Evolutionary conservation across 1,284 basidiomycete species (phyloP), one percentile per base, ranked within the genome.

Genomic region (Boletus holoroseus): DNA sequence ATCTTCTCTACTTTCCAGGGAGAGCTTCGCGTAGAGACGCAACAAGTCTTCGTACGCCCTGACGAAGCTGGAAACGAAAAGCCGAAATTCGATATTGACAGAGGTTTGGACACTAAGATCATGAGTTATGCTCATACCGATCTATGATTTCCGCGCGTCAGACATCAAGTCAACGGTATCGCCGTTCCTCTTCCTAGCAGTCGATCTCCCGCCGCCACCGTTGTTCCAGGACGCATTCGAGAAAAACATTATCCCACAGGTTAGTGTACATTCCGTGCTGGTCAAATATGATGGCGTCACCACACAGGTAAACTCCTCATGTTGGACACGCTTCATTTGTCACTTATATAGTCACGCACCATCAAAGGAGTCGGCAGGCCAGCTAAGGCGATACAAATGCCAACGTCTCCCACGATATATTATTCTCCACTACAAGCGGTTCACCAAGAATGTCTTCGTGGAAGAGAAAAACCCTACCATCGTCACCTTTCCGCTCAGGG

Each of bases 391-490:
- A 39, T 97, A 88, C 73, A 93, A 96, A 68, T 85, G 95, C 58
- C 86, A 88, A 54, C 77, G 79, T 20, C 75, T 99, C 50, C 96
- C 96, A 18, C 91, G 80, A 37, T 98, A 94, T 67, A 83, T 99
- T 59, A 90, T 99, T 60, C 75, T 98, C 22, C 92, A 97, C 68
- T 95, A 90, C 75, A 98, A 95, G 66, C 83, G 96, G 28, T 99
- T 99, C 71, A 96, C 92, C n/a, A 96, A 92, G 69, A 99, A 99
- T 70, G 81, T 81, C 47, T 98, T 99, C 63, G 92, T 97, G 1
- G 95, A 98, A 70, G 95, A 99, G 71, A 95, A 97, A 69, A 99
- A 99, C 65, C 94, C 94, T 3, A 99, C 96, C 1, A 94, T 99
- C 54, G 91, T 99, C 60, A 98, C 96, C 65, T 99, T 97, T 65